Evolutionary conservation across 768 basidiomycete genomes (phyloP).

Genomic region (Boletus eberwhitei): DNA sequence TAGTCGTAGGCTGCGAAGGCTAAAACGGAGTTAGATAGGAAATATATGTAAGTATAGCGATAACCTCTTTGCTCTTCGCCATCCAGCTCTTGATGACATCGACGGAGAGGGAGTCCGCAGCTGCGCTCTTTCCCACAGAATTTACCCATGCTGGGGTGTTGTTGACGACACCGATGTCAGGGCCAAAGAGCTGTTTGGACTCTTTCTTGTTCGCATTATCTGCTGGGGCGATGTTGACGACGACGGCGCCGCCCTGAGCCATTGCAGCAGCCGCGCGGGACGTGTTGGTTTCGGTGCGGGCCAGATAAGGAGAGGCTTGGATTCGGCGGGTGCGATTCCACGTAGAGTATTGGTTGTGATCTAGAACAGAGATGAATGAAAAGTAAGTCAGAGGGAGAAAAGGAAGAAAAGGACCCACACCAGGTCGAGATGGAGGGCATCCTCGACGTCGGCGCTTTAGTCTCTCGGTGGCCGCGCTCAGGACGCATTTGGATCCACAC

Average conservation of each 20-base stretch:
- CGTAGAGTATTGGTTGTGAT: slow-evolving; percentile 50
- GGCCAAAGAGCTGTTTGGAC: slow-evolving; percentile 81
- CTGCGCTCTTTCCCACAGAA: slow-evolving; percentile 55
- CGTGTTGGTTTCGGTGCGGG: slow-evolving; percentile 47
- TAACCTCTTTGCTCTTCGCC: slow-evolving; percentile 81
- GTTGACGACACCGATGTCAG: slow-evolving; percentile 77
- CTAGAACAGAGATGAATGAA: slow-evolving; percentile 17
- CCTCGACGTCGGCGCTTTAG: slow-evolving; percentile 4
- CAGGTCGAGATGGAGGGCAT: slow-evolving; percentile 36
- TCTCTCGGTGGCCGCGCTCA: neutral
- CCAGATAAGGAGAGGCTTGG: slow-evolving; percentile 49
- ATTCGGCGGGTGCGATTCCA: slow-evolving; percentile 60
- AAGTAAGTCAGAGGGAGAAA: neutral
- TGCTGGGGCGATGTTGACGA: slow-evolving; percentile 21
- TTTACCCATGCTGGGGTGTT: slow-evolving; percentile 71
- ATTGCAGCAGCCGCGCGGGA: slow-evolving; percentile 48
- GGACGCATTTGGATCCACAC: neutral
- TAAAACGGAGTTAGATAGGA: slow-evolving; percentile 27
- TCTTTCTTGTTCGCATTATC: slow-evolving; percentile 40
- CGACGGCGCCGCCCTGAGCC: slow-evolving; percentile 38
- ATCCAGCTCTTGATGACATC: slow-evolving; percentile 84
- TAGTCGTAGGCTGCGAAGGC: slow-evolving; percentile 84
- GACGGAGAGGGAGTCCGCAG: slow-evolving; percentile 71
- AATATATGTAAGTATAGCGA: neutral
- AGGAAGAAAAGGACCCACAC: slow-evolving; percentile 31